These are phyloP conservation scores for Zymoseptoria brevis DNA, from an alignment of 2,329 filamentous ascomycete genomes.

Conservation along the genomic window DNA sequence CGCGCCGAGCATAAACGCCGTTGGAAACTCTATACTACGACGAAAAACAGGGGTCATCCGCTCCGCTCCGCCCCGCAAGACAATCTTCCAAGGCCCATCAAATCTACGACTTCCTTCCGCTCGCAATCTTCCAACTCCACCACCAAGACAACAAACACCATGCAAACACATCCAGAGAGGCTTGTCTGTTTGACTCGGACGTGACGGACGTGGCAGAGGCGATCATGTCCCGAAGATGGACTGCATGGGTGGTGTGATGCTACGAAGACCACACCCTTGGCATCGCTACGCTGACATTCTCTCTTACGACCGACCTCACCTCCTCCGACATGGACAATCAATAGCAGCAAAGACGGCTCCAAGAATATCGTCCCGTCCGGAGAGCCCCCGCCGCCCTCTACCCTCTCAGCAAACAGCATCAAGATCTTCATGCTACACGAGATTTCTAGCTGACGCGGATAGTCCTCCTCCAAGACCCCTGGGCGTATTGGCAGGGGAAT, in stretches of 20 bases:
- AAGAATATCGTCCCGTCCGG: background rate
- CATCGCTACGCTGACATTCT: background rate
- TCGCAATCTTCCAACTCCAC: background rate
- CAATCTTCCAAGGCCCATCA: background rate
- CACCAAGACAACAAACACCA: background rate
- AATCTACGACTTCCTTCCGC: background rate
- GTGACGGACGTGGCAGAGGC: background rate
- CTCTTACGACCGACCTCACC: background rate
- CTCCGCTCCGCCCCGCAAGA: background rate
- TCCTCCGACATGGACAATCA: background rate
- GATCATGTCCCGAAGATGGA: background rate
- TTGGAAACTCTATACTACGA: background rate
- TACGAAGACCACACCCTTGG: background rate
- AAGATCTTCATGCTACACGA: background rate
- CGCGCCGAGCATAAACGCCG: background rate
- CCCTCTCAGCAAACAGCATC: background rate
- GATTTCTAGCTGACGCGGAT: background rate
- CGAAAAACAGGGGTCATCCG: background rate
- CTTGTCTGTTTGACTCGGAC: background rate
- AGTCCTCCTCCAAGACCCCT: background rate
- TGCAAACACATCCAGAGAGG: background rate
- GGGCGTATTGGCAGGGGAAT: background rate
- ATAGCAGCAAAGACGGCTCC: background rate
- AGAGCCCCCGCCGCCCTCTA: background rate
- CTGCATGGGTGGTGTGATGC: background rate